phyloP scores from a whole-genome alignment of 139 green algal genomes.

The Spirogloea muscicola region DNA sequence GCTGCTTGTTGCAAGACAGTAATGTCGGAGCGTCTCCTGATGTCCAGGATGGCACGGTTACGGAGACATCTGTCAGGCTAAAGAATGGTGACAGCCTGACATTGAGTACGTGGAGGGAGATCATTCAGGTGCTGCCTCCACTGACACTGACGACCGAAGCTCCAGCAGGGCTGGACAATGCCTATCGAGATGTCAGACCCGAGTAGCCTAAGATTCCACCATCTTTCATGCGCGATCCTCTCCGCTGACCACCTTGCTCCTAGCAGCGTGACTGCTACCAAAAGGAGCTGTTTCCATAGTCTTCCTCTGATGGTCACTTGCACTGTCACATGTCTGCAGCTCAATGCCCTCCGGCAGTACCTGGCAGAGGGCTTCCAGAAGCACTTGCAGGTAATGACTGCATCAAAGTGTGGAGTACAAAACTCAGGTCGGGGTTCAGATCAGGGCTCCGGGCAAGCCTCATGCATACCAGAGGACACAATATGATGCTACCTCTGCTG shows the following conservation, averaged over 20 bases:
- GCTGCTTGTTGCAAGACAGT: neutral
- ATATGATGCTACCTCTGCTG: no score
- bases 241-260: neutral
- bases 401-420: no score
- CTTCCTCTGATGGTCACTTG: neutral
- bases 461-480: no score
- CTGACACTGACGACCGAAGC: neutral
- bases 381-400: slow-evolving; percentile 43
- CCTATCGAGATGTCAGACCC: neutral
- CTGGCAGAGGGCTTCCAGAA: slow-evolving; percentile 32
- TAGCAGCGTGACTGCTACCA: neutral
- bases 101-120: slow-evolving; percentile 30
- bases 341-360: slow-evolving; percentile 33
- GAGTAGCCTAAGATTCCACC: neutral
- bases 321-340: slow-evolving; percentile 4
- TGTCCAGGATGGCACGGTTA: slow-evolving; percentile 7
- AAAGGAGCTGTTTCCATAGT: neutral
- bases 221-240: neutral
- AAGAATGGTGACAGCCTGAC: slow-evolving; percentile 16
- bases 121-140: slow-evolving; percentile 19
- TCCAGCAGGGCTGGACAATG: neutral
- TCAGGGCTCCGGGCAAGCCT: no score
- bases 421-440: no score
- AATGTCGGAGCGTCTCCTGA: neutral
- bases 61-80: slow-evolving; percentile 34